phyloP scores from a whole-genome alignment of 768 basidiomycete species.

The Amanita molliuscula region DNA sequence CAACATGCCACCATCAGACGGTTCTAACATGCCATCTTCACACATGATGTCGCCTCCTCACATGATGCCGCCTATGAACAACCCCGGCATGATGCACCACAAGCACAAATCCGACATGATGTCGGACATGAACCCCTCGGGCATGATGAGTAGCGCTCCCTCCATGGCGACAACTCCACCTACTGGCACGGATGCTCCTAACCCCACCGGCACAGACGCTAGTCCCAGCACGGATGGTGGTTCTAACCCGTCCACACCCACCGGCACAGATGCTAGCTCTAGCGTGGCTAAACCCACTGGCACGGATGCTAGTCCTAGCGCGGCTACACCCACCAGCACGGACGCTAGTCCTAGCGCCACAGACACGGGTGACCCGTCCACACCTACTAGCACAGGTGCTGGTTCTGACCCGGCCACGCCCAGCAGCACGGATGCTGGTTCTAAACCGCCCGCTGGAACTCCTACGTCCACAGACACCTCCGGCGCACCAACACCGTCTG shows the following conservation, averaged over 20 bases:
- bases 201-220: neutral
- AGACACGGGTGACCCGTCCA: neutral
- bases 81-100: neutral
- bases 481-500: neutral
- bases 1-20: neutral
- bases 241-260: no score
- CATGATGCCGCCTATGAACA: neutral
- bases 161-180: neutral
- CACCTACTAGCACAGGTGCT: neutral
- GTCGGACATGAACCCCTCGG: no score
- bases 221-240: neutral
- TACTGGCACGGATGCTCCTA: no score
- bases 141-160: no score
- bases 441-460: neutral
- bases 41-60: neutral
- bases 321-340: neutral
- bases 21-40: neutral
- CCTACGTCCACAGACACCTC: neutral
- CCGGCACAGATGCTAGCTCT: no score
- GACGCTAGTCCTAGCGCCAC: neutral
- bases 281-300: neutral
- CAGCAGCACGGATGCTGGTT: neutral
- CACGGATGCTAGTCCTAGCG: neutral
- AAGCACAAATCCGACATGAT: no score
- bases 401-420: neutral